These are phyloP conservation scores for Saccharomycopsis hybrid DNA, from an alignment of 1,139 yeast species.

Conservation along the genomic window DNA sequence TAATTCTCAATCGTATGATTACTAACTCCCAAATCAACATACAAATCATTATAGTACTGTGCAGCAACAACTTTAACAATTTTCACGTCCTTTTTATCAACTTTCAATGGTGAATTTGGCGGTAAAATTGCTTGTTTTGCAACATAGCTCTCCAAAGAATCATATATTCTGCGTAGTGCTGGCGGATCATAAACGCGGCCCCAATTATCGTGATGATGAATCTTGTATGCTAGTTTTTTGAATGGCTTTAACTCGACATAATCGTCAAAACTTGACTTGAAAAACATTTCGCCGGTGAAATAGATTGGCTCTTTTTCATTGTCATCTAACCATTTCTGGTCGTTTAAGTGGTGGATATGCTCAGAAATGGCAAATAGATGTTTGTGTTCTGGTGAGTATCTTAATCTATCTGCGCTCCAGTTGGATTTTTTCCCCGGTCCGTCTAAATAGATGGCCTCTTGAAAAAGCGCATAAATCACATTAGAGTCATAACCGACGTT, in stretches of 20 bases:
- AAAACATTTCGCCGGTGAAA: constrained; percentile 57
- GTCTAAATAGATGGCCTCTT: constrained; percentile 52
- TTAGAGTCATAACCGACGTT: constrained; percentile 45
- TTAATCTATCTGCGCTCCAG: constrained; percentile 46
- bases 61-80: constrained; percentile 46
- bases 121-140: constrained; percentile 8
- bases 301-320: constrained; percentile 29
- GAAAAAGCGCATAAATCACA: constrained; percentile 46
- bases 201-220: constrained; percentile 41
- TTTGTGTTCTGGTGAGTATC: constrained; percentile 23
- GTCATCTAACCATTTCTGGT: constrained; percentile 10
- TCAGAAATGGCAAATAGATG: constrained; percentile 1
- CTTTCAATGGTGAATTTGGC: background rate
- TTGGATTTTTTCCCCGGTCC: constrained; percentile 30
- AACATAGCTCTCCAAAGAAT: constrained; percentile 4
- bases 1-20: constrained; percentile 31
- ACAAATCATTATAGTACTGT: constrained; percentile 44
- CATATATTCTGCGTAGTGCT: constrained; percentile 9
- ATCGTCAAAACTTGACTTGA: constrained; percentile 44
- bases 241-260: constrained; percentile 38
- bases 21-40: constrained; percentile 44
- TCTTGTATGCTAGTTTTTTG: constrained; percentile 35
- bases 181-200: constrained; percentile 33
- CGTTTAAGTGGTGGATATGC: background rate
- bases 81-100: constrained; percentile 16